Evolutionary conservation across 1,284 basidiomycete genomes (phyloP).

Genomic region (Spongiforma sp.): DNA sequence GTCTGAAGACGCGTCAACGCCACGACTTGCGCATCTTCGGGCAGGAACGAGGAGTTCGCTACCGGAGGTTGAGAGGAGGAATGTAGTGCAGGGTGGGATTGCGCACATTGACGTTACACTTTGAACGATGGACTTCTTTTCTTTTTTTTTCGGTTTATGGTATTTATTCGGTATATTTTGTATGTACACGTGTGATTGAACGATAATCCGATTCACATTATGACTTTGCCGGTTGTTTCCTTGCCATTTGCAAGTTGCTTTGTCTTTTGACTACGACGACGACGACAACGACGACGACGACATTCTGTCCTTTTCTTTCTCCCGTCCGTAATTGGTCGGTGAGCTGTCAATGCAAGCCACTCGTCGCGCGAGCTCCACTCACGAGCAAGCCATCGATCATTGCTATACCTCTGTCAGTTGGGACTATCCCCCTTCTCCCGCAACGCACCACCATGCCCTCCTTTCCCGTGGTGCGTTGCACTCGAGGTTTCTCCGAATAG

Average conservation of each 20-base stretch:
- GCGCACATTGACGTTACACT: constrained; percentile 34
- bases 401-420: constrained; percentile 24
- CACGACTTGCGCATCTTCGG: constrained; percentile 28
- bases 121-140: constrained; percentile 11
- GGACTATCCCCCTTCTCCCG: constrained; percentile 31
- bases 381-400: constrained; percentile 2
- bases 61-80: constrained; percentile 31
- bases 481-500: constrained; percentile 33
- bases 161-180: too few species aligned
- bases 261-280: background rate
- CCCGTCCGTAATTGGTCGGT: constrained; percentile 16
- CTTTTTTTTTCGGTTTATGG: constrained; percentile 22
- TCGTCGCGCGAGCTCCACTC: constrained; percentile 6
- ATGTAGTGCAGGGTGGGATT: constrained; percentile 27
- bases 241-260: background rate
- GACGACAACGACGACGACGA: background rate
- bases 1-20: background rate
- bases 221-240: constrained; percentile 5
- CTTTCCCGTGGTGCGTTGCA: constrained; percentile 33
- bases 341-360: constrained; percentile 17
- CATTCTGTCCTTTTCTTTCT: constrained; percentile 3
- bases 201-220: constrained; percentile 36
- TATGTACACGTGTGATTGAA: constrained; percentile 1
- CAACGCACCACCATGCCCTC: constrained; percentile 23
- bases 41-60: constrained; percentile 18